Evolutionary conservation across 164 flowering plant species (phyloP).

Genomic region (Annona squamosa): DNA sequence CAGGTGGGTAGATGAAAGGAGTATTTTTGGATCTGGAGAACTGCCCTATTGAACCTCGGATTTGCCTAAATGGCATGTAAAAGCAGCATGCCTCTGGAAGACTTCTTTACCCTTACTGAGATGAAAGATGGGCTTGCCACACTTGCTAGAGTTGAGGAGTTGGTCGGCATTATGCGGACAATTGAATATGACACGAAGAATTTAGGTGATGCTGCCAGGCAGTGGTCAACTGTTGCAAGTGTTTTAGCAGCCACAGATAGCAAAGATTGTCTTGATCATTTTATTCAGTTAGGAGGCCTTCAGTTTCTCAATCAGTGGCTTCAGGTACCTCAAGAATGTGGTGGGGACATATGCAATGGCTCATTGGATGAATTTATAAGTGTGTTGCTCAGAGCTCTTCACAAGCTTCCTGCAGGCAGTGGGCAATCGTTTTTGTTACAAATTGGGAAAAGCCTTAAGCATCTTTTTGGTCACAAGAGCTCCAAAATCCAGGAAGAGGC

Average conservation of each 20-base stretch:
- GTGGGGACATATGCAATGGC: constrained; percentile 35
- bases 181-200: constrained; percentile 45
- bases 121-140: constrained; percentile 76
- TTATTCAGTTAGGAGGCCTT: constrained; percentile 70
- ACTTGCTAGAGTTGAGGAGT: constrained; percentile 70
- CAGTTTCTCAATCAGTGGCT: constrained; percentile 62
- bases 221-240: constrained; percentile 81
- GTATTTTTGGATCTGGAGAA: not conserved
- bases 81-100: constrained; percentile 64
- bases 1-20: not conserved
- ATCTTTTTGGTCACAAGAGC: constrained; percentile 48
- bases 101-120: constrained; percentile 79
- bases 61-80: constrained; percentile 20
- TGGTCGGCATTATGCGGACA: constrained; percentile 56
- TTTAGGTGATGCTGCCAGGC: constrained; percentile 58
- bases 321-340: constrained; percentile 49
- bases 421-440: constrained; percentile 45
- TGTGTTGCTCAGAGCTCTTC: constrained; percentile 53
- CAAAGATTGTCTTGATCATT: constrained; percentile 66
- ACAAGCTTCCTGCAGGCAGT: constrained; percentile 47
- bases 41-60: constrained; percentile 13
- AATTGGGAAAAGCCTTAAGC: constrained; percentile 44
- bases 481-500: constrained; percentile 56
- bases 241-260: constrained; percentile 62
- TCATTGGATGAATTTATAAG: constrained; percentile 58